phyloP scores from a whole-genome alignment of 805 yeast species.

The Barnettozyma wickerhamii region DNA sequence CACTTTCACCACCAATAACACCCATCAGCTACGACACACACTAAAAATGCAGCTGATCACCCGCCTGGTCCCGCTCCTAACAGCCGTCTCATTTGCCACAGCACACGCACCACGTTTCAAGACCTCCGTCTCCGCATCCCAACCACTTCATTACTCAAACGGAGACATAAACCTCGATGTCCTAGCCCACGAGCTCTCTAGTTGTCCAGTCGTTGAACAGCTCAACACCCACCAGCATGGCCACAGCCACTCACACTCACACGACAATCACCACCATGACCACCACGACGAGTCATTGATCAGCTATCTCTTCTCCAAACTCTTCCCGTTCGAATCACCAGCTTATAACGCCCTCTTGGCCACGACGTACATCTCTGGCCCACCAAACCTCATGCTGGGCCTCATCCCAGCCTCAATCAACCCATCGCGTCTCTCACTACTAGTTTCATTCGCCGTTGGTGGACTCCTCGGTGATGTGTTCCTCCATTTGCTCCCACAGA shows the following conservation, averaged over 20 bases:
- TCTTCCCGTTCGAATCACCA: slow-evolving; percentile 50
- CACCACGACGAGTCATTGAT: slow-evolving; percentile 27
- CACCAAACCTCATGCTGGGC: slow-evolving; percentile 55
- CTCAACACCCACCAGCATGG: slow-evolving; percentile 30
- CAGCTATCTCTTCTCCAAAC: slow-evolving; percentile 35
- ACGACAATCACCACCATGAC: slow-evolving; percentile 28
- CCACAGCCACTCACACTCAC: slow-evolving; percentile 13
- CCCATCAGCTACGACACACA: too few species aligned
- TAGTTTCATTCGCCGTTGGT: slow-evolving; percentile 74
- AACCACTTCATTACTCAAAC: slow-evolving; percentile 30
- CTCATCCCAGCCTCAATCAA: slow-evolving; percentile 53
- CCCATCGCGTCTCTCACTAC: slow-evolving; percentile 43
- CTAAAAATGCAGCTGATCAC: too few species aligned
- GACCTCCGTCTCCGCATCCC: too few species aligned
- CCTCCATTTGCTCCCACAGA: slow-evolving; percentile 66
- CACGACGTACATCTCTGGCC: slow-evolving; percentile 58
- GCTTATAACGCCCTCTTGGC: slow-evolving; percentile 61
- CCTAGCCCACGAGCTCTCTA: slow-evolving; percentile 26
- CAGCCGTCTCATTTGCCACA: too few species aligned
- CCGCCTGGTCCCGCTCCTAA: too few species aligned
- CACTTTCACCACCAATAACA: too few species aligned
- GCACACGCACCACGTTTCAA: too few species aligned
- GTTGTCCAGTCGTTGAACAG: slow-evolving; percentile 38
- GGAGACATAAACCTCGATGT: slow-evolving; percentile 40
- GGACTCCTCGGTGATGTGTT: slow-evolving; percentile 74